Conservation (phyloP, 306 rosid species). For the Erythrophleum fordii region DNA sequence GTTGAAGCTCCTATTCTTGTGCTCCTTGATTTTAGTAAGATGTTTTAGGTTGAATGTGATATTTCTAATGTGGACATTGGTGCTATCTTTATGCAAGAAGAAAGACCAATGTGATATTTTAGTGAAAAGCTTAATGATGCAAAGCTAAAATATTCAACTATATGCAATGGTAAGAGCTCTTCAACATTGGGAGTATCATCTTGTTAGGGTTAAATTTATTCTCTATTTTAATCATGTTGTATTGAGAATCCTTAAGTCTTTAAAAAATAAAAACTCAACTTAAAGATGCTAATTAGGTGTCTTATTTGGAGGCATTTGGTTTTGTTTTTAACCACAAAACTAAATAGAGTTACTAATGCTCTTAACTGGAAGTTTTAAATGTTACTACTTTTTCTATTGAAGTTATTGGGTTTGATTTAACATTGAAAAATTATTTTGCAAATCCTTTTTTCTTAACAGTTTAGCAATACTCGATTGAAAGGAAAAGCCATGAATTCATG, state of each 20-base stretch:
- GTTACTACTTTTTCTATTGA: neutral
- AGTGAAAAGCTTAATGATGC: neutral
- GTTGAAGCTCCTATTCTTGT: neutral
- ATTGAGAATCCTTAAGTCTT: neutral
- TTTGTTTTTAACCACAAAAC: neutral
- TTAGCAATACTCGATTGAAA: neutral
- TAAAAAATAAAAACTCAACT: neutral
- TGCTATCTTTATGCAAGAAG: neutral
- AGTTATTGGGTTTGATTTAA: neutral
- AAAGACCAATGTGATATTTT: neutral
- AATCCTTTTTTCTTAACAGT: neutral
- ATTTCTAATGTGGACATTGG: neutral
- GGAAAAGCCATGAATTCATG: neutral
- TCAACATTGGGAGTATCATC: neutral
- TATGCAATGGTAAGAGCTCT: neutral
- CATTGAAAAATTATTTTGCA: no score
- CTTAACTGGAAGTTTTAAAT: neutral
- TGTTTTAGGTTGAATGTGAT: neutral
- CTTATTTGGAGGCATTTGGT: neutral
- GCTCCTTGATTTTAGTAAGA: no score
- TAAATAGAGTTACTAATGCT: neutral
- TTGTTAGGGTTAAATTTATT: neutral
- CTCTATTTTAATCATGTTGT: neutral
- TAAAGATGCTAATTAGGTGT: neutral
- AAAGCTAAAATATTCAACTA: neutral